These are phyloP conservation scores for Coniochaeta ligniaria DNA, from an alignment of 2,329 filamentous ascomycete genomes.

Conservation along the genomic window DNA sequence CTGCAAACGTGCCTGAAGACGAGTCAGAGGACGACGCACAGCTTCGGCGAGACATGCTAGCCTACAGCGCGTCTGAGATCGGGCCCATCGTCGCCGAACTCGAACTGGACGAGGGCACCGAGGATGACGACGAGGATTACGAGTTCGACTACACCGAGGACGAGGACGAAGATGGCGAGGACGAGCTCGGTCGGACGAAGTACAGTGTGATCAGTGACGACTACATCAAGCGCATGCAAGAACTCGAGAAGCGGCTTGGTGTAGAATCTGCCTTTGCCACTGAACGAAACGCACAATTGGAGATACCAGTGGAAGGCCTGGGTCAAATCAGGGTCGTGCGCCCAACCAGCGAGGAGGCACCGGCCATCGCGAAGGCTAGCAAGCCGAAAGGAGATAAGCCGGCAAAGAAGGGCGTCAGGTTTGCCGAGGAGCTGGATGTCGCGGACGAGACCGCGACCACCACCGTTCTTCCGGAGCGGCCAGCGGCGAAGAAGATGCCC, in stretches of 20 bases:
- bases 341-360: neutral
- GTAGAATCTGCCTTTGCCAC: conserved; percentile 43
- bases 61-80: conserved; percentile 83
- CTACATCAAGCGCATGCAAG: conserved; percentile 76
- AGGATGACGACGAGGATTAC: conserved; percentile 42
- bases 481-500: conserved; percentile 16
- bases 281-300: conserved; percentile 42
- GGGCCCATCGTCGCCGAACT: conserved; percentile 90
- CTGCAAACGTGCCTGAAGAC: conserved; percentile 59
- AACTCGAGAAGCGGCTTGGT: conserved; percentile 70
- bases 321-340: conserved; percentile 19
- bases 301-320: conserved; percentile 25
- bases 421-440: conserved; percentile 68
- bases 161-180: conserved; percentile 70
- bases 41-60: conserved; percentile 79
- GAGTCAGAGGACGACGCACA: conserved; percentile 76
- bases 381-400: conserved; percentile 14
- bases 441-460: conserved; percentile 31
- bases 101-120: conserved; percentile 64
- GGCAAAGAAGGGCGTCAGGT: conserved; percentile 70
- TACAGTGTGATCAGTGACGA: conserved; percentile 61
- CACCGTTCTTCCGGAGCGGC: neutral
- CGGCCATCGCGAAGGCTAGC: conserved; percentile 19
- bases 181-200: conserved; percentile 69
- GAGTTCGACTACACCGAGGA: conserved; percentile 44